Evolutionary conservation across 345 rosid genomes (phyloP).

Genomic region (Murraya koenigii): DNA sequence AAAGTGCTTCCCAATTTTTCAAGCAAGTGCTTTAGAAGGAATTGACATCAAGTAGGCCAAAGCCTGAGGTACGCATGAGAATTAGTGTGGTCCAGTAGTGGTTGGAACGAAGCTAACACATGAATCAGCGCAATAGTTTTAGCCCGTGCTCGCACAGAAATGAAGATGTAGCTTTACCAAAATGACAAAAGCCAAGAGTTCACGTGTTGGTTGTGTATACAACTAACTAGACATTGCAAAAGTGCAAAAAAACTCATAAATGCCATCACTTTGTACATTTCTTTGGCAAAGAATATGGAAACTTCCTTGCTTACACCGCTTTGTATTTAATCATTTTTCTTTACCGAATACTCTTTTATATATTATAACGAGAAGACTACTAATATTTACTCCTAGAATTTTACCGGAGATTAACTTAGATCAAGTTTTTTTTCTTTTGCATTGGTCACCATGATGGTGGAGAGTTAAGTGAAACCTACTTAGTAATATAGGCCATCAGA

Average conservation of each 20-base stretch:
- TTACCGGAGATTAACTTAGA: too few relatives aligned
- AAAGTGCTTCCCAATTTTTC: neutral
- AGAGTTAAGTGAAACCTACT: too few relatives aligned
- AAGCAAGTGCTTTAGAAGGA: neutral
- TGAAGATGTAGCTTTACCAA: neutral
- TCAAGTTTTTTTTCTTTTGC: too few relatives aligned
- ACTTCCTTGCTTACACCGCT: neutral
- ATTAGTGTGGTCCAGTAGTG: conserved; percentile 9
- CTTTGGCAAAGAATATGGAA: neutral
- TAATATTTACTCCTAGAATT: too few relatives aligned
- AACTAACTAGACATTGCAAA: neutral
- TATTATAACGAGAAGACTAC: too few relatives aligned
- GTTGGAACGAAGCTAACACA: neutral
- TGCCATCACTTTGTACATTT: conserved; percentile 10
- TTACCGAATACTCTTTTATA: too few relatives aligned
- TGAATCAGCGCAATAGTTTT: neutral
- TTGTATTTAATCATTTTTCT: neutral
- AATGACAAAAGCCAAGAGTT: conserved; percentile 8
- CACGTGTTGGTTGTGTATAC: conserved; percentile 14
- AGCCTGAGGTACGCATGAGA: neutral
- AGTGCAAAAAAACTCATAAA: neutral
- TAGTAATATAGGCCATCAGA: too few relatives aligned
- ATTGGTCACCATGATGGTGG: too few relatives aligned
- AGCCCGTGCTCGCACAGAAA: neutral
- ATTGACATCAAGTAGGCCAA: neutral